Conservation (phyloP, 805 yeast genomes). For the Priceomyces haplophilus region DNA sequence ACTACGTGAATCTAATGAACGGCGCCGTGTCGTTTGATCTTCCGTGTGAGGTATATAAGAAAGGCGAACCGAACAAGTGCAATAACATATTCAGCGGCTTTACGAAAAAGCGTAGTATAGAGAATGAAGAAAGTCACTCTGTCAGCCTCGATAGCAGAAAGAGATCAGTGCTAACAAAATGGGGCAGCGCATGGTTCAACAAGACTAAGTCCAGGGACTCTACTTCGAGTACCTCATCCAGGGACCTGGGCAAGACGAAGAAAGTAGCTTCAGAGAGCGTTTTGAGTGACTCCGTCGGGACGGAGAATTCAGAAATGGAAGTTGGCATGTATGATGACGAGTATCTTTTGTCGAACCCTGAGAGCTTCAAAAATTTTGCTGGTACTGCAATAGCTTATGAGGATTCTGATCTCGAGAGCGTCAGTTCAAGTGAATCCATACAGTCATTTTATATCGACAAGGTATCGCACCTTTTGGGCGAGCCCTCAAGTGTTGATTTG, state of each 20-base stretch:
- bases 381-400: slow-evolving; percentile 17
- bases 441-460: slow-evolving; percentile 16
- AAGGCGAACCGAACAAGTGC: slow-evolving; percentile 2
- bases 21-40: slow-evolving; percentile 41
- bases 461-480: slow-evolving; percentile 3
- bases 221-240: neutral
- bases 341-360: slow-evolving; percentile 21
- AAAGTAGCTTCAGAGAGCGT: neutral
- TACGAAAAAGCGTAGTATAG: slow-evolving; percentile 2
- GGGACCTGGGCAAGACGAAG: neutral
- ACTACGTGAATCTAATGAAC: slow-evolving; percentile 35
- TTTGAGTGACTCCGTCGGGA: neutral
- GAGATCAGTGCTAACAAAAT: slow-evolving; percentile 6
- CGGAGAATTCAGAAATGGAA: neutral
- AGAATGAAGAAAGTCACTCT: neutral
- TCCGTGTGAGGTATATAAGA: slow-evolving; percentile 40
- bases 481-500: neutral
- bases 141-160: slow-evolving; percentile 3
- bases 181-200: slow-evolving; percentile 13
- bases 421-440: slow-evolving; percentile 22
- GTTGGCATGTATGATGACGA: slow-evolving; percentile 26
- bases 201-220: slow-evolving; percentile 12
- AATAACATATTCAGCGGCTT: neutral
- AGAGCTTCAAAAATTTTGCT: slow-evolving; percentile 22
- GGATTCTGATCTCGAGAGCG: slow-evolving; percentile 18